phyloP scores from a whole-genome alignment of 768 basidiomycete species.

The Suillus ampliporus region DNA sequence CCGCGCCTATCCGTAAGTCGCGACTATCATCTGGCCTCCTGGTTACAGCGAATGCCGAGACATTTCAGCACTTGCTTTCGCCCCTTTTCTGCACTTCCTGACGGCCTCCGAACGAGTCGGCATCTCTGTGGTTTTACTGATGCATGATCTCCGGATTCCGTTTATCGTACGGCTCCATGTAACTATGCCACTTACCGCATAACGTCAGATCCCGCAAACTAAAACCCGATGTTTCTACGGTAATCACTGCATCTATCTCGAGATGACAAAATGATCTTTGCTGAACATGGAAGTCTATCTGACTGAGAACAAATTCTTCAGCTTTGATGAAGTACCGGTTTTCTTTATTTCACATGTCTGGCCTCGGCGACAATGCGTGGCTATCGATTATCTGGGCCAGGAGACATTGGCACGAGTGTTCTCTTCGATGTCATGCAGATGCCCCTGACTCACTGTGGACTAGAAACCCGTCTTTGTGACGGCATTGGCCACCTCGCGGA shows the following conservation, averaged over 20 bases:
- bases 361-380: neutral
- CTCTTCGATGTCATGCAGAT: neutral
- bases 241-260: too few species aligned
- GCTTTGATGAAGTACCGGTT: neutral
- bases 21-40: neutral
- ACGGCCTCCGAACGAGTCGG: neutral
- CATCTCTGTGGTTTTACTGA: neutral
- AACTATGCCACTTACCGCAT: neutral
- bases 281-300: neutral
- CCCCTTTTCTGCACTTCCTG: neutral
- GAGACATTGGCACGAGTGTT: neutral
- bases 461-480: neutral
- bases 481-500: neutral
- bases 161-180: neutral
- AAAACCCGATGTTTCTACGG: neutral
- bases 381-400: neutral
- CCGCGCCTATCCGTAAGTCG: neutral
- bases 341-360: neutral
- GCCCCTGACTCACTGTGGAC: neutral
- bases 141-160: neutral
- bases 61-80: neutral
- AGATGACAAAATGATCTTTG: too few species aligned
- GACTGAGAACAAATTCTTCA: neutral
- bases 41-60: neutral
- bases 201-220: too few species aligned